A percentile compares a stretch with the other conserved stretches of the same genome.
Conservation (phyloP, 139 green algal species). For the Auxenochlorella pyrenoidosa region DNA sequence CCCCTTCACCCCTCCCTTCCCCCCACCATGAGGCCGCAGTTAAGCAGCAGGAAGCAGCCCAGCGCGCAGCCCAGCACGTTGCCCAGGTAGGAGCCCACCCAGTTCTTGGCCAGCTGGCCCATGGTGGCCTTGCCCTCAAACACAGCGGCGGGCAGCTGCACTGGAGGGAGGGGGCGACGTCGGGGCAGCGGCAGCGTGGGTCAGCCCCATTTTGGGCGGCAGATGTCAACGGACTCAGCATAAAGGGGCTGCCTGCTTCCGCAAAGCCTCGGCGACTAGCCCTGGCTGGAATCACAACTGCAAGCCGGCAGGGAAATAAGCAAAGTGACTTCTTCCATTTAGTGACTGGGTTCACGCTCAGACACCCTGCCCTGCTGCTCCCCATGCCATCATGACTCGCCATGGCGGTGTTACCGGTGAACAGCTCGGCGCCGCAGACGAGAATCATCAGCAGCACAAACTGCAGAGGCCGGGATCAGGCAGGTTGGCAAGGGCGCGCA, state of each 20-base stretch:
- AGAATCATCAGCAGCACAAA: slow-evolving; percentile 11
- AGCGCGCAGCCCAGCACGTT: slow-evolving; percentile 85
- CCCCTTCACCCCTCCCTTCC: not conserved
- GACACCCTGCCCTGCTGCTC: too few species aligned
- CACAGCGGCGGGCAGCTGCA: slow-evolving; percentile 64
- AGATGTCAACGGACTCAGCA: too few species aligned
- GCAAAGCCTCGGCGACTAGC: too few species aligned
- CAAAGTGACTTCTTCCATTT: too few species aligned
- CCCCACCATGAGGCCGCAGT: slow-evolving; percentile 49
- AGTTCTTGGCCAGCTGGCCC: slow-evolving; percentile 65
- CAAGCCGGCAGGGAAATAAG: too few species aligned
- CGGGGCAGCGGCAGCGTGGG: too few species aligned
- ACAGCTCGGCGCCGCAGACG: slow-evolving; percentile 81
- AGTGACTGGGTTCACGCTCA: too few species aligned
- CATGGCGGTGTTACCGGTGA: slow-evolving; percentile 85
- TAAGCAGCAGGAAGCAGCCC: slow-evolving; percentile 65
- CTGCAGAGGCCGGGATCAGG: not conserved
- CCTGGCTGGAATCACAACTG: too few species aligned
- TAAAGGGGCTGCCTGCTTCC: too few species aligned
- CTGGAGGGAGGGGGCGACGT: too few species aligned
- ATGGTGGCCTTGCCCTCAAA: slow-evolving; percentile 64
- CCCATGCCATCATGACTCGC: too few species aligned
- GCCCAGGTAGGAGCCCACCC: slow-evolving; percentile 76
- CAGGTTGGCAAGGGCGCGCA: not conserved
- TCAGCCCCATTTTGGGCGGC: too few species aligned